A percentile compares a stretch with the other conserved stretches of the same genome.
Evolutionary conservation across 129 eudicot genomes (phyloP).

Genomic region (Solidago caesia): DNA sequence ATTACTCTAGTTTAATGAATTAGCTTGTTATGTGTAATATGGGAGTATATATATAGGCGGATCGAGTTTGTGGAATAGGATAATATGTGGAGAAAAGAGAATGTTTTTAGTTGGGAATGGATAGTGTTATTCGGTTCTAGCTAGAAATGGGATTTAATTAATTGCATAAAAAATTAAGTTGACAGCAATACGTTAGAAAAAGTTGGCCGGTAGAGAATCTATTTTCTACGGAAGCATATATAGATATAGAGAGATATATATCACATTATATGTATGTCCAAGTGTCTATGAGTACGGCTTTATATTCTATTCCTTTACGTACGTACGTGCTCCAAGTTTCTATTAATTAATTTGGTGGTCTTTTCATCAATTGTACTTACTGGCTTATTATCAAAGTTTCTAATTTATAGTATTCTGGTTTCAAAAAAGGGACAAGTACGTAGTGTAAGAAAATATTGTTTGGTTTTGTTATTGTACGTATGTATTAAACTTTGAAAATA

Average conservation of each 20-base stretch:
- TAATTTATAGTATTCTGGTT: too few relatives aligned
- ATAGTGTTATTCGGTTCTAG: conserved; percentile 24
- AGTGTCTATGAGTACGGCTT: conserved; percentile 30
- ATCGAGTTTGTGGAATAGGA: neutral
- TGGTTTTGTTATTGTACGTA: too few relatives aligned
- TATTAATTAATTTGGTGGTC: conserved; percentile 6
- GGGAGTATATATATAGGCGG: conserved; percentile 16
- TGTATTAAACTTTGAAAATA: too few relatives aligned
- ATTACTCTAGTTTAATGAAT: neutral
- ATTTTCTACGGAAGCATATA: conserved; percentile 20
- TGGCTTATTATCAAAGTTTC: too few relatives aligned
- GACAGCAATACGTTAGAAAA: conserved; percentile 15
- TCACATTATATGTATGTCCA: neutral
- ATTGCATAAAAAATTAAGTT: conserved; percentile 5
- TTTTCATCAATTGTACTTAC: conserved; percentile 1
- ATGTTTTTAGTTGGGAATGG: conserved; percentile 30
- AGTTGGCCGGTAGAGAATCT: conserved; percentile 30
- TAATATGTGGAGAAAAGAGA: conserved; percentile 32
- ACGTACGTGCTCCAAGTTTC: conserved; percentile 10
- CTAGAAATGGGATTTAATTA: neutral
- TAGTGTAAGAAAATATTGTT: too few relatives aligned
- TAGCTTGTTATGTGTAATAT: conserved; percentile 2
- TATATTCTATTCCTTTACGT: conserved; percentile 5
- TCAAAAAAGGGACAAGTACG: too few relatives aligned
- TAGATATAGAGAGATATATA: neutral